These are phyloP conservation scores for Solanum lycopersicoides DNA, from an alignment of 257 asterid species.

Conservation along the genomic window DNA sequence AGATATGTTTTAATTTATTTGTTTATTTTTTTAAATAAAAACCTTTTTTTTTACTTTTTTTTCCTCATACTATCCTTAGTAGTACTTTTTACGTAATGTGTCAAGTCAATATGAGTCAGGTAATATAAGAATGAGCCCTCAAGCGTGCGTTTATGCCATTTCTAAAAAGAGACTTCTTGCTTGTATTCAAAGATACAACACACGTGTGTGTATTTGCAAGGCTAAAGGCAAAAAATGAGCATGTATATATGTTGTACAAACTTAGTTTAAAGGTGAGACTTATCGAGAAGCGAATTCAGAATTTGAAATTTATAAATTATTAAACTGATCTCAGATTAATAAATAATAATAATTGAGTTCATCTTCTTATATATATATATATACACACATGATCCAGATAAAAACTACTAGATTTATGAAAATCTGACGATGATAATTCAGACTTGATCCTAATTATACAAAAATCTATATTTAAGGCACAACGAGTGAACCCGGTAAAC, in stretches of 20 bases:
- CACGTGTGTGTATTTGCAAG: neutral
- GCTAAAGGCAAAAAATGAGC: neutral
- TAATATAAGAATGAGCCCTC: neutral
- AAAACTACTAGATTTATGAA: neutral
- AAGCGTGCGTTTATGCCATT: neutral
- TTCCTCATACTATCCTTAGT: neutral
- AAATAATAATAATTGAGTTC: neutral
- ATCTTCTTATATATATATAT: neutral
- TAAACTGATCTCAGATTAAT: neutral
- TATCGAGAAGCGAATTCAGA: fast-evolving
- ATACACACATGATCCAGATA: neutral
- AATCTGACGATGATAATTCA: neutral
- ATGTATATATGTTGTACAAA: neutral
- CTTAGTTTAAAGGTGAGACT: neutral
- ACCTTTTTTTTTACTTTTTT: neutral
- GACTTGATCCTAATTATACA: neutral
- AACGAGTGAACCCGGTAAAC: neutral
- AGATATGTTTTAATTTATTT: neutral
- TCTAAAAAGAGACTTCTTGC: neutral
- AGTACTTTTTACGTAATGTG: neutral
- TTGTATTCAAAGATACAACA: neutral
- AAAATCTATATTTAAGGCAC: neutral
- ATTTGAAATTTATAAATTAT: neutral
- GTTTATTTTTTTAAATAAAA: neutral
- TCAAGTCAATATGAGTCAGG: neutral